Evolutionary conservation across 805 yeast genomes (phyloP), one percentile per base, ranked within the genome.

Genomic region (Yamadazyma tumulicola): DNA sequence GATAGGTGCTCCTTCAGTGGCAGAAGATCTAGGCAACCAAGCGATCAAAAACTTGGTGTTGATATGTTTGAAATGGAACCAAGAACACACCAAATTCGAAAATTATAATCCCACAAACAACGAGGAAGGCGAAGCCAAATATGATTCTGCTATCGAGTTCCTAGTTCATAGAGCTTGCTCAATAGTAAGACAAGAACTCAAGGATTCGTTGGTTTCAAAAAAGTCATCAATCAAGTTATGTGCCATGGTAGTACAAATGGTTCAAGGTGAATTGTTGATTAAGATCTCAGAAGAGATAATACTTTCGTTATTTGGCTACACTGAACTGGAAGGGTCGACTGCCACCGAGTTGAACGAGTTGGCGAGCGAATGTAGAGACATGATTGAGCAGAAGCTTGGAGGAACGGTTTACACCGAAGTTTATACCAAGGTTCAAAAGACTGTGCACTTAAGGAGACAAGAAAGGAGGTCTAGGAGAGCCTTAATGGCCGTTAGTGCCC

Each of bases 401-500:
- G 74, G 80, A 6, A 71, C 88, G 0, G 79, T 71, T 17, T 91
- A 81, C 52, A 73, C 85, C 9, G 55, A 64, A 14, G 59, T 75
- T 2, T 82, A 80, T 51, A 64, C 84, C 1, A 64, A 64, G 29
- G 93, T 87, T n/a, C 77, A 78, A 52, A 76, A 72, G 43, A 49
- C 50, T 12, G 81, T 89, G 16, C 61, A 58, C 19, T 64, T 65
- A 22, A 75, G 86, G 56, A 75, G 97, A 50, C 72, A 73, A 39
- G 94, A 86, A 31, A 77, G 97, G 59, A 78, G 72, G 52, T 74
- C 84, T 0, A 81, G 80, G 52, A 71, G 88, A 38, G 83, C 95
- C 0, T 80, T 83, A 39, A 61, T 86, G 53, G 83, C 87, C 3
- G 69, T 89, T 8, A 74, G 71, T 14, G 84, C 82, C 4, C 97